Evolutionary conservation across 2,329 filamentous ascomycete species (phyloP).

Genomic region (Fusarium cyanostomum): DNA sequence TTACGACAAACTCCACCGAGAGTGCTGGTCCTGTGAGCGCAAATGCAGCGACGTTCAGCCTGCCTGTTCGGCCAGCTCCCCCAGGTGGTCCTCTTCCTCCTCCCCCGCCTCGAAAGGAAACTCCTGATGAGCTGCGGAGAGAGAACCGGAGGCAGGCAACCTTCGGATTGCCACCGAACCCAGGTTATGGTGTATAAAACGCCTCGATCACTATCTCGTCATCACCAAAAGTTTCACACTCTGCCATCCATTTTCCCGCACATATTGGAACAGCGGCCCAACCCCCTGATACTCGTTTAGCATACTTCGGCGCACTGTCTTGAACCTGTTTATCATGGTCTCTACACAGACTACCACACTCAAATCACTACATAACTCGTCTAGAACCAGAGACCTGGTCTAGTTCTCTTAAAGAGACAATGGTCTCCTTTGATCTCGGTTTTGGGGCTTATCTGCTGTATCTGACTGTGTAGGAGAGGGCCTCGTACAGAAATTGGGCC

Average conservation of each 20-base stretch:
- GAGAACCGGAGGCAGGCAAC: conserved; percentile 64
- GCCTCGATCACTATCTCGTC: background rate
- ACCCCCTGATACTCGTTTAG: conserved; percentile 41
- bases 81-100: conserved; percentile 67
- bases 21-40: conserved; percentile 54
- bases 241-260: conserved; percentile 22
- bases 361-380: conserved; percentile 37
- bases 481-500: conserved; percentile 30
- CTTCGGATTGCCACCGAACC: conserved; percentile 60
- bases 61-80: conserved; percentile 72
- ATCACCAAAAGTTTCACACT: conserved; percentile 26
- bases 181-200: conserved; percentile 47
- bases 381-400: conserved; percentile 22
- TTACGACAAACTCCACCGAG: conserved; percentile 61
- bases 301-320: conserved; percentile 49
- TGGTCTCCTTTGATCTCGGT: conserved; percentile 28
- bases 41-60: conserved; percentile 63
- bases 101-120: conserved; percentile 67
- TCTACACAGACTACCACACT: conserved; percentile 35
- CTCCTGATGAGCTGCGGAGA: conserved; percentile 62
- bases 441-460: conserved; percentile 28
- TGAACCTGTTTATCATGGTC: conserved; percentile 38
- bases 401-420: conserved; percentile 28
- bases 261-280: conserved; percentile 32
- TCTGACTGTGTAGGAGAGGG: conserved; percentile 33